A percentile compares a stretch with the other conserved stretches of the same genome.
These are phyloP conservation scores for Sungouiella thailandica DNA, from an alignment of 805 yeast species.

Conservation along the genomic window DNA sequence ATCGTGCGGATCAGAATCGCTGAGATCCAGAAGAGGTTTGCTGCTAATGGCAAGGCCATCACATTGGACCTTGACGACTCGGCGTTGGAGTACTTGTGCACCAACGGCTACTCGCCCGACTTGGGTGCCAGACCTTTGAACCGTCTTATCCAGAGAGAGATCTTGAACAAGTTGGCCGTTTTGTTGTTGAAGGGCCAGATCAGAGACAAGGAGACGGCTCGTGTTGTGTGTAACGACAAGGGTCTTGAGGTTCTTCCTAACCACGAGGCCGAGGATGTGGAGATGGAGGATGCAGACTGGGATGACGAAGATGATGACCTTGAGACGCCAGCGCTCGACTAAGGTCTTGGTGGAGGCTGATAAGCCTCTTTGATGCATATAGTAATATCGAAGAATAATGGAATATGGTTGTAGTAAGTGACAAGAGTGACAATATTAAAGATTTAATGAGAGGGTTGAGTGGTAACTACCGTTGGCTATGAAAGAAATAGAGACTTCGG, in stretches of 20 bases:
- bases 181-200: conserved; percentile 82
- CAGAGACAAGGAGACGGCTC: conserved; percentile 81
- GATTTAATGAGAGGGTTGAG: no score
- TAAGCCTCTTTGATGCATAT: no score
- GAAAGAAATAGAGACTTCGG: no score
- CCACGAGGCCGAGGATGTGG: conserved; percentile 58
- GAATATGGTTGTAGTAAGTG: no score
- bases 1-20: conserved; percentile 80
- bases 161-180: conserved; percentile 86
- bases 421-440: no score
- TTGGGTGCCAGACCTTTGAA: conserved; percentile 96
- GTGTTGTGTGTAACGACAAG: conserved; percentile 50
- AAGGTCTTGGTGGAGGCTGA: no score
- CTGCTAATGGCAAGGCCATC: conserved; percentile 74
- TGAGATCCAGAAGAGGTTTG: conserved; percentile 85
- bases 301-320: conserved; percentile 54
- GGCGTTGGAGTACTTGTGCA: conserved; percentile 78
- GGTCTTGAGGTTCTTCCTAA: conserved; percentile 83
- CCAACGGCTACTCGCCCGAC: conserved; percentile 85
- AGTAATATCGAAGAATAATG: no score
- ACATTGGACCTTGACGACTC: conserved; percentile 65
- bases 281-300: conserved; percentile 55
- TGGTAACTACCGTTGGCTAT: no score
- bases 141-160: conserved; percentile 83
- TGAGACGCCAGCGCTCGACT: conserved; percentile 27